Base-by-base conservation (phyloP, 2,329 filamentous ascomycete species). In the Trichoderma harzianum region DNA sequence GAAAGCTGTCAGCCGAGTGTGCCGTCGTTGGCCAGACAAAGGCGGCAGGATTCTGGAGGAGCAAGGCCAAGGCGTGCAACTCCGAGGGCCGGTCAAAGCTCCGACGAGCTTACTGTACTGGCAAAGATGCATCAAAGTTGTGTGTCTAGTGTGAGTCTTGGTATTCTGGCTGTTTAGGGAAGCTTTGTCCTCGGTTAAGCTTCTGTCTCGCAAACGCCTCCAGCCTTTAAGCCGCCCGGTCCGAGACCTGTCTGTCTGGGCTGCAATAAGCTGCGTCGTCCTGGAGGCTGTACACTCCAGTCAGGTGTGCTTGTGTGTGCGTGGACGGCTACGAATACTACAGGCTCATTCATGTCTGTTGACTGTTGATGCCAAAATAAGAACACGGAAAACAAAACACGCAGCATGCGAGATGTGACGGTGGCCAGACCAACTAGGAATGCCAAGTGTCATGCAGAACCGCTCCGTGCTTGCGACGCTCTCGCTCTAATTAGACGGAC, bases 331-430 rank as follows among this genome's bases (percentile, higher is more conserved):
- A 24, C 43, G 43, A 51, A 51, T 51, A 21, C 43, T 21, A 21
- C 43, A 51, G 43, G 43, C 43, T 51, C 43, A 18, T 18, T 18
- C 36, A 39, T 39, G 43, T 51, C 43, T 43, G 28, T 47, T 58
- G 64, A 26, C 43, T 43, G 28, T 47, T 58, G 64, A 26, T 57
- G n/a, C 64, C 64, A 68, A 60, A 68, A 68, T 60, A 68, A 68
- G 55, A 68, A 58, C 6, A 32, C 11, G 34, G 10, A 51, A 53
- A 32, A 66, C 28, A 43, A 43, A 60, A 28, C 32, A 34, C 30
- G 30, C 64, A 39, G 18, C 62, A 60, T 21, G 36, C 32, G 39
- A 43, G 34, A 14, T 53, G 51, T 39, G 64, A 67, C 62, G 47
- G 32, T 28, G 55, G 34, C 65, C 53, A 43, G n/a, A 55, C 64